Evolutionary conservation across 352 stramenopile species (phyloP), one percentile per base, ranked within the genome.

Genomic region (Lagenidium giganteum): DNA sequence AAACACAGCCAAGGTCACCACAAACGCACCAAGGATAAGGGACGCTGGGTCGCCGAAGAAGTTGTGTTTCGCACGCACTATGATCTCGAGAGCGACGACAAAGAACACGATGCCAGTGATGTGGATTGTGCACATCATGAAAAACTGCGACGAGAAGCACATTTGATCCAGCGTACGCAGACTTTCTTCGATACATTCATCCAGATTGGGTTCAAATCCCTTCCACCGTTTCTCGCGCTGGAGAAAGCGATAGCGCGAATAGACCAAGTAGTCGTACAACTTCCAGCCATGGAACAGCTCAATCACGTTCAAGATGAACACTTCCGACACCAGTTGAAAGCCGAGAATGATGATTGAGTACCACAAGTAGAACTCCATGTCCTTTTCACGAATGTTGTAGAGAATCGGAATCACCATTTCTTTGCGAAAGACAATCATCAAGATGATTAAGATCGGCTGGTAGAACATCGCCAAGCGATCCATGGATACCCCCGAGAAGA

Each of bases 211-310:
- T 47, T 98, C 95, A 24, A 98, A 58, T 4, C 93, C 94, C 61
- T 98, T 98, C 95, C 95, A 98, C 26, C 85, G 86, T 42, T 87
- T 73, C 48, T 98, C 93, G 11, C 95, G 80, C 60, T 98, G 92
- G 3, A 96, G 54, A 57, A 98, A 98, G 18, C 90, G 75, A 46
- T 97, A 97, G 4, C 83, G 76, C 13, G 82, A 96, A 51, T 97
- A 98, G 17, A 97, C 78, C 5, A 98, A 70, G 34, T 98, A 98
- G 44, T 98, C 94, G 46, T 96, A 96, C 5, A 98, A 89, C 57
- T 98, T 98, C 95, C 94, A 98, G 22, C 92, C 93, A 43, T 97
- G 85, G 50, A 97, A 97, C 21, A 97, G 80, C 65, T 98, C 94
- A 20, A 97, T 67, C 8, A 89, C 69, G 48, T 96, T 87, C 22